Evolutionary conservation across 176 grass and related monocot species (phyloP).

Genomic region (Phoenix dactylifera): DNA sequence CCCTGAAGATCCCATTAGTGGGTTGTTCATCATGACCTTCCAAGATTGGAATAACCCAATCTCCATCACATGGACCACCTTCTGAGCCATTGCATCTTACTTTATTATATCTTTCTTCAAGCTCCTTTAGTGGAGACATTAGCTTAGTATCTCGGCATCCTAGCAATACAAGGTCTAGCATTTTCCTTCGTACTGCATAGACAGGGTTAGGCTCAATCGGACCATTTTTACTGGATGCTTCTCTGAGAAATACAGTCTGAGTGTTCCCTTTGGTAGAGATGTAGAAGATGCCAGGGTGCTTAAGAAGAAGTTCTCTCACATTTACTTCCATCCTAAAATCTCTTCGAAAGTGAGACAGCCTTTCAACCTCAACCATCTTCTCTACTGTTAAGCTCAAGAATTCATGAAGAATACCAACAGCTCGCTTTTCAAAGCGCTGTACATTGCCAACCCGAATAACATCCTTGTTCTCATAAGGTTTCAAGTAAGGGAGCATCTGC

Average conservation of each 20-base stretch:
- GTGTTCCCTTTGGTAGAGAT: constrained; percentile 52
- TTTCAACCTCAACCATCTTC: constrained; percentile 48
- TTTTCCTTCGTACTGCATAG: constrained; percentile 36
- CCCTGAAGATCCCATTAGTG: neutral
- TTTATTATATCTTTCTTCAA: constrained; percentile 11
- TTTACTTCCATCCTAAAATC: constrained; percentile 46
- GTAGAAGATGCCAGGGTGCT: constrained; percentile 62
- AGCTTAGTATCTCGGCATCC: constrained; percentile 24
- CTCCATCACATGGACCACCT: neutral
- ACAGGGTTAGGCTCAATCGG: constrained; percentile 40
- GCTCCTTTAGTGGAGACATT: constrained; percentile 3
- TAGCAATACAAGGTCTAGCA: constrained; percentile 35
- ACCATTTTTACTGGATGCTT: constrained; percentile 46
- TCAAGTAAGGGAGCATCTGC: constrained; percentile 51
- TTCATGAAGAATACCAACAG: constrained; percentile 58
- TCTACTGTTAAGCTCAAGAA: constrained; percentile 37
- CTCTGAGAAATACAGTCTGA: constrained; percentile 42
- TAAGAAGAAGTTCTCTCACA: constrained; percentile 49
- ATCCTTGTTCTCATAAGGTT: constrained; percentile 45
- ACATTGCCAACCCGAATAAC: constrained; percentile 17
- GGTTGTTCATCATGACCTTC: neutral
- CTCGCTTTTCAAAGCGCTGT: constrained; percentile 32
- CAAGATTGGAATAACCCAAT: neutral
- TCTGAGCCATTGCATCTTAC: neutral
- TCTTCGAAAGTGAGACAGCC: constrained; percentile 44